Evolutionary conservation across 1,139 yeast species (phyloP).

Genomic region (Tardiomyces blankii): DNA sequence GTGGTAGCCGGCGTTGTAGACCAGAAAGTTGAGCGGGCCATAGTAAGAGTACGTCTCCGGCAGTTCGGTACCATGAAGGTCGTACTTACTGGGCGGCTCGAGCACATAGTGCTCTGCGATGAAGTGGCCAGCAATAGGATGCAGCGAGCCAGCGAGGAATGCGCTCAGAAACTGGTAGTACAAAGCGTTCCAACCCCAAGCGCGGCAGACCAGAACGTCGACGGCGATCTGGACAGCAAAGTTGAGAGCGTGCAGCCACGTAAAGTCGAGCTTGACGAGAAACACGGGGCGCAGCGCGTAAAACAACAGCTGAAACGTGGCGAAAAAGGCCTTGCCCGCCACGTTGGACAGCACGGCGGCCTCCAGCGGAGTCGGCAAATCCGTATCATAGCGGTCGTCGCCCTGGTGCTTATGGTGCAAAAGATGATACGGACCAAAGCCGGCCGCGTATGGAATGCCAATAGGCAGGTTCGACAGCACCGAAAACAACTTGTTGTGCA

Average conservation of each 20-base stretch:
- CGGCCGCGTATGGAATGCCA: constrained; percentile 83
- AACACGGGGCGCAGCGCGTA: constrained; percentile 88
- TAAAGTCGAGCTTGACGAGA: constrained; percentile 62
- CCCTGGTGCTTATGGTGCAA: constrained; percentile 87
- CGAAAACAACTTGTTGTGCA: constrained; percentile 67
- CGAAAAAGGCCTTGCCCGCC: constrained; percentile 82
- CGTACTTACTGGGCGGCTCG: constrained; percentile 36
- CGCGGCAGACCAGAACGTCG: constrained; percentile 44
- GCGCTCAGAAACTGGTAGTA: constrained; percentile 64
- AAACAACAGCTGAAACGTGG: constrained; percentile 79
- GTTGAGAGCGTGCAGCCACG: constrained; percentile 63
- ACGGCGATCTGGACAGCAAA: constrained; percentile 47
- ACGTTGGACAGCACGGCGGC: constrained; percentile 63
- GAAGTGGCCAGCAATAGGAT: constrained; percentile 92
- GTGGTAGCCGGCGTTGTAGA: constrained; percentile 92
- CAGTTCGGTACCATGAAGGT: constrained; percentile 19
- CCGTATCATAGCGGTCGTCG: constrained; percentile 78
- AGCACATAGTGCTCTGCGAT: constrained; percentile 88
- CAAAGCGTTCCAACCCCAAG: constrained; percentile 56
- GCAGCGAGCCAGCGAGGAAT: constrained; percentile 82
- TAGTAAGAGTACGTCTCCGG: constrained; percentile 90
- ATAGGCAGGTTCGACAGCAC: constrained; percentile 75
- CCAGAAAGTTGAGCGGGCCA: constrained; percentile 62
- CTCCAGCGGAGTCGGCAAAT: constrained; percentile 71
- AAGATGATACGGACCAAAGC: constrained; percentile 87